Conservation (phyloP, 495 filamentous ascomycete genomes). For the Lophiostoma macrostomum region DNA sequence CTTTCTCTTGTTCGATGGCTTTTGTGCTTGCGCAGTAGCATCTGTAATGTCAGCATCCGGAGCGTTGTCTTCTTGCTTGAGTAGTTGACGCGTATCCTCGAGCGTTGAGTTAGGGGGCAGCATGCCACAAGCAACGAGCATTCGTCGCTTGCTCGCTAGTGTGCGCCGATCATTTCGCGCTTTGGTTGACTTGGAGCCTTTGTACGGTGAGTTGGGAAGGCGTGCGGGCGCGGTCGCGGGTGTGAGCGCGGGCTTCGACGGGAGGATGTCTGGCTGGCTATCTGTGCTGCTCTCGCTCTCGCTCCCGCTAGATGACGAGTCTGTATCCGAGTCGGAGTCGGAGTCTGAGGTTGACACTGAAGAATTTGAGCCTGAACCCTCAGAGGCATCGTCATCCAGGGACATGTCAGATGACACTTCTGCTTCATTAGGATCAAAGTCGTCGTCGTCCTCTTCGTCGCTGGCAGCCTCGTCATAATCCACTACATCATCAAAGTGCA, state of each 20-base stretch:
- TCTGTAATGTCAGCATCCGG: neutral
- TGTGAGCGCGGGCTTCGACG: neutral
- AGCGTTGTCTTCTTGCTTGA: neutral
- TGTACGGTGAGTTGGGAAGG: no score
- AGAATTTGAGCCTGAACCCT: slow-evolving; percentile 6
- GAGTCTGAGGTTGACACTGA: slow-evolving; percentile 19
- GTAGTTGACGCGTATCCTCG: neutral
- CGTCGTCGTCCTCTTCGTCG: slow-evolving; percentile 26
- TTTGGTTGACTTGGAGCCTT: no score
- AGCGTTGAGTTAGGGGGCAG: neutral
- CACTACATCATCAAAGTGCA: slow-evolving; percentile 3
- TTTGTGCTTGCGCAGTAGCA: neutral
- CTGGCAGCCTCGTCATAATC: slow-evolving; percentile 9
- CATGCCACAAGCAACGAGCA: neutral
- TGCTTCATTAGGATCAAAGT: slow-evolving; percentile 29
- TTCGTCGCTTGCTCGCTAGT: no score
- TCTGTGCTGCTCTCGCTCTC: neutral
- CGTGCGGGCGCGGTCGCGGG: neutral
- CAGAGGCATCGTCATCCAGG: slow-evolving; percentile 25
- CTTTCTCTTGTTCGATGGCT: neutral
- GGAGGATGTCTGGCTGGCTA: neutral
- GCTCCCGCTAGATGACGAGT: slow-evolving; percentile 7
- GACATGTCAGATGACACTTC: slow-evolving; percentile 23
- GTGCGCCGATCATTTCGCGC: no score
- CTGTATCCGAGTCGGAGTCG: slow-evolving; percentile 5